Percentiles rank a stretch among this genome's conserved stretches.
phyloP scores from a whole-genome alignment of 73 alveolate genomes.

The Paramecium octaurelia region DNA sequence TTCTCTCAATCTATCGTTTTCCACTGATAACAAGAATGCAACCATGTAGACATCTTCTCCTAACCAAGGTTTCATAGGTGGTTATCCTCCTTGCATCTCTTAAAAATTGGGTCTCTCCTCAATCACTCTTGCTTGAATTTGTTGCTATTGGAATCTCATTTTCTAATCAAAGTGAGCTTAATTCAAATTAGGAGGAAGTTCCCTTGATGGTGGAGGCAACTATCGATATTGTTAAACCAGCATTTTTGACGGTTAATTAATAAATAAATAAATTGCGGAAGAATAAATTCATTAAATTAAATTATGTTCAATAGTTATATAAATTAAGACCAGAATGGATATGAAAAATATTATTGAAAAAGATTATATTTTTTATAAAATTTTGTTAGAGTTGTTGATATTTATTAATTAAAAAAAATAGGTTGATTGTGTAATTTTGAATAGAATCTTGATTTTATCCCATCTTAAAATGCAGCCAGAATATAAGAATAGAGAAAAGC shows the following conservation, averaged over 20 bases:
- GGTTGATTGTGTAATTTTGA: too few relatives aligned
- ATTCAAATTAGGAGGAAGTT: background rate
- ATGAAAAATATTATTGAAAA: too few relatives aligned
- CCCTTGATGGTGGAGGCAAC: background rate
- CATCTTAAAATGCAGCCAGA: too few relatives aligned
- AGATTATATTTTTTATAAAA: too few relatives aligned
- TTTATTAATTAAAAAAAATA: too few relatives aligned
- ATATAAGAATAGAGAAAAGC: too few relatives aligned
- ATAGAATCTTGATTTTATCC: too few relatives aligned
- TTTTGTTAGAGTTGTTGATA: too few relatives aligned
- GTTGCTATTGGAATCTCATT: background rate
- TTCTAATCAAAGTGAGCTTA: background rate
- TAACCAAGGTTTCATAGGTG: background rate
- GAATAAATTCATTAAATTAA: background rate
- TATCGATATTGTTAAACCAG: background rate
- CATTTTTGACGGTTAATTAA: background rate
- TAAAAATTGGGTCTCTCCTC: background rate
- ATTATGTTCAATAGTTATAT: too few relatives aligned
- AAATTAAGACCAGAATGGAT: too few relatives aligned
- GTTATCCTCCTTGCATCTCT: slow-evolving; percentile 11
- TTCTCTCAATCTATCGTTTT: background rate
- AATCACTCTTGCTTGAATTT: background rate
- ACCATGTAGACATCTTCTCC: slow-evolving; percentile 38
- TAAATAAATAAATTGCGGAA: background rate
- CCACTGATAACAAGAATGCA: background rate